A percentile compares a stretch with the other conserved stretches of the same genome.
phyloP scores from a whole-genome alignment of 331 rosid genomes.

The Dryas integrifolia region DNA sequence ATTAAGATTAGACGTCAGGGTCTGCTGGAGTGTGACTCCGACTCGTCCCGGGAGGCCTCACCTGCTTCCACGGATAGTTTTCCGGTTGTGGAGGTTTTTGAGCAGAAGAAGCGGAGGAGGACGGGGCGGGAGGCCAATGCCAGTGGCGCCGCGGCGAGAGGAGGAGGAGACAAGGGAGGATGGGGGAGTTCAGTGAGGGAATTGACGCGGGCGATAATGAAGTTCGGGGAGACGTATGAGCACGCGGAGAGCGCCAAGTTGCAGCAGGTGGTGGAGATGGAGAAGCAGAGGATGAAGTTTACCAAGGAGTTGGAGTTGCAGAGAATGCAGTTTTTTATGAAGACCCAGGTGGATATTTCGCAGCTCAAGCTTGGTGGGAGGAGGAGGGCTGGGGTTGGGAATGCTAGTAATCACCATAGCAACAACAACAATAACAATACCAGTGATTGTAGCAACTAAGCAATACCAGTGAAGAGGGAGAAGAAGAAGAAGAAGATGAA shows the following conservation, averaged over 20 bases:
- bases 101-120: constrained; percentile 50
- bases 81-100: constrained; percentile 45
- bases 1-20: constrained; percentile 37
- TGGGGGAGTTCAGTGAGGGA: constrained; percentile 79
- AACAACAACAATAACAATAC: constrained; percentile 42
- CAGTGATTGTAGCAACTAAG: constrained; percentile 57
- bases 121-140: constrained; percentile 34
- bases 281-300: constrained; percentile 96
- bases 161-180: constrained; percentile 25
- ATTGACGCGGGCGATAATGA: constrained; percentile 74
- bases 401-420: constrained; percentile 52
- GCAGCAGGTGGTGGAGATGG: constrained; percentile 94
- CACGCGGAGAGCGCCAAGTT: constrained; percentile 80
- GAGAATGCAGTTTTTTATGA: constrained; percentile 90
- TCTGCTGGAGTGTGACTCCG: constrained; percentile 53
- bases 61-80: constrained; percentile 69
- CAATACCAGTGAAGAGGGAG: neutral
- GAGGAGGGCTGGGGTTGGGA: constrained; percentile 30
- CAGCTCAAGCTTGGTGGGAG: constrained; percentile 65
- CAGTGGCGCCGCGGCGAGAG: constrained; percentile 17
- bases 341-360: constrained; percentile 87
- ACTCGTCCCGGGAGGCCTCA: constrained; percentile 54
- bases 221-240: constrained; percentile 90
- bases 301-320: constrained; percentile 73
- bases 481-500: too few species aligned